Percentiles rank a stretch among this genome's conserved stretches.
phyloP scores from a whole-genome alignment of 441 rosid species.

The Croton setiger region DNA sequence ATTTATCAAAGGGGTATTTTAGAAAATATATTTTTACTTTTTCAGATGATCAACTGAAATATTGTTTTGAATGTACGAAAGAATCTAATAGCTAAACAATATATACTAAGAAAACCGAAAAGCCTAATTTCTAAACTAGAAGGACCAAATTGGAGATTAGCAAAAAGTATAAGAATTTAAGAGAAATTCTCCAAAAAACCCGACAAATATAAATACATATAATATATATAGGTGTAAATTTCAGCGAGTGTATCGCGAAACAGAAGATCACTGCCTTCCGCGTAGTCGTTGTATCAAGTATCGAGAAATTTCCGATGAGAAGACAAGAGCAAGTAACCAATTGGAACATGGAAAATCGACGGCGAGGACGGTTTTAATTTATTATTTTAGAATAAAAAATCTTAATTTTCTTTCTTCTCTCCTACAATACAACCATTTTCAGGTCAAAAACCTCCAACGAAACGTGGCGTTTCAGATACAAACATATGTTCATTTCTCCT shows the following conservation, averaged over 20 bases:
- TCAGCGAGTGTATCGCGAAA: background rate
- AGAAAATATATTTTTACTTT: too few relatives aligned
- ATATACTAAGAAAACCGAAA: too few relatives aligned
- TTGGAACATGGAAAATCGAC: background rate
- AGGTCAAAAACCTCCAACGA: too few relatives aligned
- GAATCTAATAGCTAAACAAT: too few relatives aligned
- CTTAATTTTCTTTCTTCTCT: background rate
- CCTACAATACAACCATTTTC: background rate
- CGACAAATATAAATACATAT: too few relatives aligned
- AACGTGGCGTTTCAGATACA: background rate
- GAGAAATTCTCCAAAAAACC: too few relatives aligned
- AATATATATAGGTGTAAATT: background rate
- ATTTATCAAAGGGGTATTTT: too few relatives aligned
- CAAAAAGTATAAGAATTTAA: background rate
- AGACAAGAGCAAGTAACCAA: background rate
- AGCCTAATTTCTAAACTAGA: too few relatives aligned
- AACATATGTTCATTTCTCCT: background rate
- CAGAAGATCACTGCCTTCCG: background rate
- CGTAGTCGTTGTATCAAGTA: background rate
- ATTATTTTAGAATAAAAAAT: background rate
- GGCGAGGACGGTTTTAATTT: background rate
- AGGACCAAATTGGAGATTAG: too few relatives aligned
- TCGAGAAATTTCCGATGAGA: background rate
- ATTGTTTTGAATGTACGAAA: too few relatives aligned
- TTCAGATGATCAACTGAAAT: too few relatives aligned